Base-by-base conservation (phyloP, 768 basidiomycete species). In the Cystofilobasidium ferigula region DNA sequence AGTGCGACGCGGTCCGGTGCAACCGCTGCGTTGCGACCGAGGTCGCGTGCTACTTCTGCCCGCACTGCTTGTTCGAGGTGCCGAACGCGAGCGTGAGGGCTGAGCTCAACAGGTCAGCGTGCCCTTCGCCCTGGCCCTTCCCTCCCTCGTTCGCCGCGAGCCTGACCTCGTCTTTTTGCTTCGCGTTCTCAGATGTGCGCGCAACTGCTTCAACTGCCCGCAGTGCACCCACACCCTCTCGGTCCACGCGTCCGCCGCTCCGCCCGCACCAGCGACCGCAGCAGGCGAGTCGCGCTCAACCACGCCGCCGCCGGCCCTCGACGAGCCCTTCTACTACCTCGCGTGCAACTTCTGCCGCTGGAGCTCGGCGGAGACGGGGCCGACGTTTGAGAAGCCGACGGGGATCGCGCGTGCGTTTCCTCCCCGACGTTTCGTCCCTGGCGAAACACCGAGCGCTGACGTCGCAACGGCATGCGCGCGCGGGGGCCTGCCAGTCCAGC, bases 171-270 rank as follows among this genome's bases (percentile, higher is more conserved):
- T 18, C 20, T 32, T 26, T 18, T 18, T 62, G 16, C 36, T 12
- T 61, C 32, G 54, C 58, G 63, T 69, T 22, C n/a, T 10, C 74
- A 97, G 95, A 82, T 99, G 95, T 76, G 92, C 94, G 22, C 83
- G 95, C 63, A 97, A 95, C 73, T 99, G 95, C 79, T 98, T 98
- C 78, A 83, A 87, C 77, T 99, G 95, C 74, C 95, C 95, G 4
- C 85, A 84, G 73, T 99, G 95, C 77, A 82, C 84, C 56, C 89
- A 94, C 72, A 89, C 91, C 6, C 81, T 97, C 4, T 84, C 87
- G 22, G 86, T 93, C 9, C 90, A 93, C n/a, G 85, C 89, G 16
- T 90, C 89, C 10, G 90, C 95, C 45, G 64, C 71, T n/a, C 34
- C 58, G 0, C 43, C 61, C n/a, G 56, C 70, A 18, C n/a, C n/a